Percentiles rank a stretch among this genome's conserved stretches.
Conservation (phyloP, 257 asterid species). For the Solanum piurae region DNA sequence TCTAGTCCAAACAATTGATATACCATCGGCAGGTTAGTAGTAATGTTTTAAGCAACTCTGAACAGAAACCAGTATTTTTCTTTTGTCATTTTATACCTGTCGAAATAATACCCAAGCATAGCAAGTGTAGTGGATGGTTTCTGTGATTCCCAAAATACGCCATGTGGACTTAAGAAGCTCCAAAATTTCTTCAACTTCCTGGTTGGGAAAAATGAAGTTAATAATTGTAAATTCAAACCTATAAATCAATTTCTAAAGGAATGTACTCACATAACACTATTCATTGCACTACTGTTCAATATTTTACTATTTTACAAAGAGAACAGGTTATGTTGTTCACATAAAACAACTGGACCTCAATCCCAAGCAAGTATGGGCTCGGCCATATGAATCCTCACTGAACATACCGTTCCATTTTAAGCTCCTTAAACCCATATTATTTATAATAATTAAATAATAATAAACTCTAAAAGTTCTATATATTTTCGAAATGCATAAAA, state of each 20-base stretch:
- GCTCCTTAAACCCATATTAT: neutral
- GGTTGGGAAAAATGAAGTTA: constrained; percentile 13
- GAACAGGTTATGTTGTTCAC: neutral
- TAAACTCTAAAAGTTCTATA: neutral
- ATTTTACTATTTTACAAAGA: neutral
- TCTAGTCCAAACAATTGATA: neutral
- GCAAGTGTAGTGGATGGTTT: constrained; percentile 84
- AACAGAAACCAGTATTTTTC: neutral
- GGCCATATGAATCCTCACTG: neutral
- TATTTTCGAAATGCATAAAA: neutral
- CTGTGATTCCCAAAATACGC: constrained; percentile 91
- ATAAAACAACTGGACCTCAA: neutral
- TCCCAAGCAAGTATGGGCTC: neutral
- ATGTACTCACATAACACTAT: neutral
- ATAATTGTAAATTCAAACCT: neutral
- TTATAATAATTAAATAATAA: neutral
- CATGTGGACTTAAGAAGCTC: constrained; percentile 94
- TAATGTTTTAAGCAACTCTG: neutral
- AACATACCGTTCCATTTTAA: neutral
- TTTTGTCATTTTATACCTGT: constrained; percentile 44
- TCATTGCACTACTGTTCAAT: neutral
- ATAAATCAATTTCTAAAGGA: neutral
- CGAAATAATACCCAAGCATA: constrained; percentile 94
- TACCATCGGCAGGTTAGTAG: neutral
- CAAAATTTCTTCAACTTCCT: constrained; percentile 99